Evolutionary conservation across 768 basidiomycete species (phyloP), one percentile per base, ranked within the genome.

Genomic region (Cyathus striatus): DNA sequence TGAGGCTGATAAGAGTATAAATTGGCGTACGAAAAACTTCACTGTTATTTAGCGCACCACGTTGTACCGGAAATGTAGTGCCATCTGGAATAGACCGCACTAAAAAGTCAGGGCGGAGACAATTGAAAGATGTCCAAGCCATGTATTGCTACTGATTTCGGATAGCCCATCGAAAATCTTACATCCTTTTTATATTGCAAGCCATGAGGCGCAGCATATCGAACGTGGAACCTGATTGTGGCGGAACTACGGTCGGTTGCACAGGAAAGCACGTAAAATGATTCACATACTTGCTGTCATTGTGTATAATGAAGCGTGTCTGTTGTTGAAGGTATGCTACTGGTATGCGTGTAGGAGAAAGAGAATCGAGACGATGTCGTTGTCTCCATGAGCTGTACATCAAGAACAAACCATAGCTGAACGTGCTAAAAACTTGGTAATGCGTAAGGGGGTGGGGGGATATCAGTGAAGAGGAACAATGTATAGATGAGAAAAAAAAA

Each of bases 11-110:
- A 24, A 30, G 23, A 32, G 50, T 39, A 18, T 22, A 41, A 50
- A 24, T 35, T 13, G 16, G 62, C 80, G 44, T 60, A 84, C 84
- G 64, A 51, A 87, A 86, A 45, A 85, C 74, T 52, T 78, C 71
- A 53, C 83, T 85, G 41, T 62, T 68, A 37, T 60, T 58, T 46
- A 86, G 62, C 17, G 72, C 72, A 26, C 62, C 51, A 32, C 73
- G 73, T 49, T 65, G 67, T 44, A 79, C 82, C 1, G 56, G 50
- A 57, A 81, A 83, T 30, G 60, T 61, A 22, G 69, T 59, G 22
- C 63, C 65, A 59, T 83, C 80, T 25, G 66, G 68, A 18, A 72
- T 59, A 34, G 81, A 82, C 25, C 68, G 73, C 16, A 86, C 70
- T 23, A 60, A 49, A 50, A 85, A 79, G 52, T 84, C 75, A 3